phyloP scores from a whole-genome alignment of 192 early-diverging fungal species.

The Chytriomyces hyalinus region DNA sequence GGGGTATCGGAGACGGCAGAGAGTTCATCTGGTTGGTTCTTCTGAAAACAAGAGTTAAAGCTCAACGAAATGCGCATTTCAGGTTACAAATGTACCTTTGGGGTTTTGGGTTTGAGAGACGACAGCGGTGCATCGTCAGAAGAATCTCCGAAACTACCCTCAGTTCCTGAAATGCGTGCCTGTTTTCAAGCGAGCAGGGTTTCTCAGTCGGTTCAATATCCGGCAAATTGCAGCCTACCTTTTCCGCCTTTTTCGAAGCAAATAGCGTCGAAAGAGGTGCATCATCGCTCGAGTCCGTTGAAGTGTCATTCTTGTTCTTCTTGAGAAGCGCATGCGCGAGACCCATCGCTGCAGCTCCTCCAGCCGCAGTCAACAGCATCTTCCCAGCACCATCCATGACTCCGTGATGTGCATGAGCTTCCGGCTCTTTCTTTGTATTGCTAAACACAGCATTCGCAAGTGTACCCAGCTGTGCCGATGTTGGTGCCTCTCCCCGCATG shows the following conservation, averaged over 20 bases:
- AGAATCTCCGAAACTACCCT: background rate
- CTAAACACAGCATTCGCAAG: background rate
- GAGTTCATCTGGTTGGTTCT: background rate
- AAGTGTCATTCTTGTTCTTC: background rate
- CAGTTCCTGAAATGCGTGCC: too few relatives aligned
- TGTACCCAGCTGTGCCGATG: background rate
- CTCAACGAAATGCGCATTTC: background rate
- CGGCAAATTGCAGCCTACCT: too few relatives aligned
- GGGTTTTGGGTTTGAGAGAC: background rate
- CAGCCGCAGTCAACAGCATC: background rate
- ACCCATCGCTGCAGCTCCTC: background rate
- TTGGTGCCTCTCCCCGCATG: too few relatives aligned
- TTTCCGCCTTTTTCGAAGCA: too few relatives aligned
- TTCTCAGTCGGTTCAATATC: too few relatives aligned
- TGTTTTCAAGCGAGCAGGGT: too few relatives aligned
- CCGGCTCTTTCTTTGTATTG: background rate
- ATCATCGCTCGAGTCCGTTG: conserved; percentile 23
- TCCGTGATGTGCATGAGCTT: background rate
- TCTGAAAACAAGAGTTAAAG: background rate
- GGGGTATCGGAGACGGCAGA: background rate
- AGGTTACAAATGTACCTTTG: background rate
- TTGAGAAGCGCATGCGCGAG: background rate
- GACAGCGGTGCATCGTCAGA: background rate
- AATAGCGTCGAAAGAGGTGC: background rate
- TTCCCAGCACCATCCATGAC: background rate